phyloP scores from a whole-genome alignment of 2,329 filamentous ascomycete species.

The Nigrospora osmanthi region DNA sequence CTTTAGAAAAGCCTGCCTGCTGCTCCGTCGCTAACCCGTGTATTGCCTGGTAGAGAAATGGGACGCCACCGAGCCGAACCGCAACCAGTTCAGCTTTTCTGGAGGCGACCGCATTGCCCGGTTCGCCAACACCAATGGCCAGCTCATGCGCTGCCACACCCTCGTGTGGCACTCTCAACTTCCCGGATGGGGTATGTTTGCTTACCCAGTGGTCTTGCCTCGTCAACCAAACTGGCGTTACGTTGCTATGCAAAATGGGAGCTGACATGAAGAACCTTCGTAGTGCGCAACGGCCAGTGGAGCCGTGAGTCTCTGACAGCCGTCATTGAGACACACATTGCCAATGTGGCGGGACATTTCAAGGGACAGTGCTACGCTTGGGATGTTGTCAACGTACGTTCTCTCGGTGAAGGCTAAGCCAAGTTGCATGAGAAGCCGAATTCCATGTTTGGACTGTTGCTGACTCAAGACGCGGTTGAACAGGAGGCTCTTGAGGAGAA shows the following conservation, averaged over 20 bases:
- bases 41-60: conserved; percentile 37
- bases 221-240: too few species aligned
- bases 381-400: conserved; percentile 50
- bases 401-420: too few species aligned
- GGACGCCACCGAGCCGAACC: conserved; percentile 51
- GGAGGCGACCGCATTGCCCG: conserved; percentile 45
- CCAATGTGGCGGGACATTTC: conserved; percentile 48
- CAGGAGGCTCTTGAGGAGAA: conserved; percentile 50
- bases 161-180: conserved; percentile 16
- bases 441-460: too few species aligned
- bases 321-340: conserved; percentile 53
- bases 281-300: conserved; percentile 33
- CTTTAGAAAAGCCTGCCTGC: conserved; percentile 37
- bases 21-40: conserved; percentile 45
- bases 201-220: too few species aligned
- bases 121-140: conserved; percentile 36
- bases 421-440: too few species aligned
- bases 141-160: conserved; percentile 56
- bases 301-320: conserved; percentile 47
- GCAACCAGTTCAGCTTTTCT: conserved; percentile 48
- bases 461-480: background rate
- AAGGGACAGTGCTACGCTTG: conserved; percentile 53
- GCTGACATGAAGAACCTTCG: conserved; percentile 12
- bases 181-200: conserved; percentile 2
- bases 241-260: too few species aligned